A percentile compares a stretch with the other conserved stretches of the same genome.
phyloP scores from a whole-genome alignment of 345 rosid genomes.

The Tarenaya hassleriana region DNA sequence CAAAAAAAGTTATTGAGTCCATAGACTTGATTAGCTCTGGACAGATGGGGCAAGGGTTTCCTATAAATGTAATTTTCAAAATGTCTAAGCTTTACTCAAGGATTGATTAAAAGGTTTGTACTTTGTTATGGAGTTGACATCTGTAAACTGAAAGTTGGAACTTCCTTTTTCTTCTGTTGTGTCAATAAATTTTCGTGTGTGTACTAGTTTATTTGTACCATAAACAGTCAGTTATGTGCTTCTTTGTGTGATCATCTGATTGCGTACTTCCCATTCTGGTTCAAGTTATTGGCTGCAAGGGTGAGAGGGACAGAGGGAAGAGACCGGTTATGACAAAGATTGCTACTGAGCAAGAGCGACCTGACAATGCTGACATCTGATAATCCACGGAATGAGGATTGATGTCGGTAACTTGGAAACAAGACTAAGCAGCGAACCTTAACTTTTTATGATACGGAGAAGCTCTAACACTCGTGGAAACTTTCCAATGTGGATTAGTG shows the following conservation, averaged over 20 bases:
- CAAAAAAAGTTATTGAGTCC: no score
- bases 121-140: neutral
- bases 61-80: neutral
- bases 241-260: conserved; percentile 9
- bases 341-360: conserved; percentile 83
- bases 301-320: conserved; percentile 77
- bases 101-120: neutral
- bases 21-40: no score
- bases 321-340: conserved; percentile 86
- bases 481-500: conserved; percentile 47
- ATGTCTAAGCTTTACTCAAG: neutral
- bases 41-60: neutral
- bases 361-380: conserved; percentile 89
- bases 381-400: conserved; percentile 87
- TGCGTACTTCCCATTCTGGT: conserved; percentile 1
- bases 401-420: conserved; percentile 41
- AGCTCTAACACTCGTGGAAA: conserved; percentile 2
- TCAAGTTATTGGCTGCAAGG: conserved; percentile 75
- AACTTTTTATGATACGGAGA: conserved; percentile 1
- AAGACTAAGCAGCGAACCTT: conserved; percentile 2
- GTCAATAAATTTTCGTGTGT: no score
- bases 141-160: neutral
- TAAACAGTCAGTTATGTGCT: no score
- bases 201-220: no score
- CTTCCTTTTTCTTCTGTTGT: neutral